phyloP scores from a whole-genome alignment of 2,329 filamentous ascomycete genomes.

The Alternaria ventricosa region DNA sequence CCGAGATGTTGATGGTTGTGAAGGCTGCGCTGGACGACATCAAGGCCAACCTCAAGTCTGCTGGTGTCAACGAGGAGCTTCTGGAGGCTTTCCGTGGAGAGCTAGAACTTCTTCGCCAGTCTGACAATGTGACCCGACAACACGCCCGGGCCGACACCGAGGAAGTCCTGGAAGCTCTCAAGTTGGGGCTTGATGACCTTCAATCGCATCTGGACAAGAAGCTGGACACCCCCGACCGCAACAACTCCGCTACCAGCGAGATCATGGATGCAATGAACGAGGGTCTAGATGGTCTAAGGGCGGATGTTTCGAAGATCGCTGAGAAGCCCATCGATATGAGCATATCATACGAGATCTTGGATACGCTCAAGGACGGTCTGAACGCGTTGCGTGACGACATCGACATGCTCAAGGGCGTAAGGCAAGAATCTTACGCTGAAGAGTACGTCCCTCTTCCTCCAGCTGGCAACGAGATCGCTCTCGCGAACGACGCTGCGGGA shows the following conservation, averaged over 20 bases:
- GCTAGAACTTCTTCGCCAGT: conserved; percentile 56
- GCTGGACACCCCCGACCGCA: conserved; percentile 61
- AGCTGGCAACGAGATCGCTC: conserved; percentile 56
- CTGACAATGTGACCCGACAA: conserved; percentile 49
- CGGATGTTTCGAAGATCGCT: conserved; percentile 75
- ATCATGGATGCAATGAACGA: conserved; percentile 68
- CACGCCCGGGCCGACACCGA: conserved; percentile 54
- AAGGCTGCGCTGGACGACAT: conserved; percentile 49
- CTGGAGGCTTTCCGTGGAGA: conserved; percentile 60
- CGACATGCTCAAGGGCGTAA: conserved; percentile 70
- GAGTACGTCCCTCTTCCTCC: conserved; percentile 40
- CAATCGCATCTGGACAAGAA: conserved; percentile 58
- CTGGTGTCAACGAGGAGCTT: conserved; percentile 56
- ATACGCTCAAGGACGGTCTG: conserved; percentile 83
- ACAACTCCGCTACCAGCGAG: conserved; percentile 62
- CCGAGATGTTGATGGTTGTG: conserved; percentile 51
- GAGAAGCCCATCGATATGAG: conserved; percentile 84
- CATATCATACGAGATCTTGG: conserved; percentile 86
- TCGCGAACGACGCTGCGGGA: conserved; percentile 59
- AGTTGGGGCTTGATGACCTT: conserved; percentile 58
- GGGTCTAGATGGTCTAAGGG: conserved; percentile 76
- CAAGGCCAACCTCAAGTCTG: conserved; percentile 34
- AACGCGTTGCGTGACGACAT: conserved; percentile 79
- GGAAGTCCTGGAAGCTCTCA: conserved; percentile 57
- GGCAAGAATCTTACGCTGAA: conserved; percentile 40